Evolutionary conservation across 1,284 basidiomycete genomes (phyloP), one percentile per base, ranked within the genome.

Genomic region (Baeospora myosura): DNA sequence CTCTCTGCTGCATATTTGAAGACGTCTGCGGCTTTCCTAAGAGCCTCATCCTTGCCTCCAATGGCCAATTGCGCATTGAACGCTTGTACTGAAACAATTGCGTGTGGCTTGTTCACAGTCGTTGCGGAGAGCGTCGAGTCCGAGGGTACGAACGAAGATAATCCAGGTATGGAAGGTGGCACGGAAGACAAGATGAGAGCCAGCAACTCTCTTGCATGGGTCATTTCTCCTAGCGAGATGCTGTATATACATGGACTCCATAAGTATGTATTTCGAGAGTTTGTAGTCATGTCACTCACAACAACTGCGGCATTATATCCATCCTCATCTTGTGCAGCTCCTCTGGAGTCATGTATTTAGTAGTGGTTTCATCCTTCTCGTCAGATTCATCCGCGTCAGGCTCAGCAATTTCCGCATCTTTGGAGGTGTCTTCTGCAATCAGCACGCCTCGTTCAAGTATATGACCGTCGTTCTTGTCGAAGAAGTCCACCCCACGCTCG

Each of bases 21-120:
- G 1, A 87, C 63, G 42, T 70, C 65, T 0, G 81, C 72, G 21
- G 87, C 86, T 48, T 81, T 78, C 46, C 86, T 66, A 26, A 89
- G 60, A 0, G 84, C 77, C 52, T 79, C 78, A 46, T 89, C 87
- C 59, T 88, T 89, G 24, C 81, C 77, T 1, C 86, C 84, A 33
- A 86, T 70, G 4, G 71, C 68, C 4, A 89, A 63, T 49, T 88
- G 85, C 0, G 80, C 65, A 58, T 88, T 77, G 59, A 88, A 88
- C 2, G 81, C 74, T 42, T 81, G 76, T 1, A 88, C 74, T 0
- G 86, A 87, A 3, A 69, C 55, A 23, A 85, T 79, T 2, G 77
- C 65, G 17, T 74, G 60, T 12, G 75, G 77, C 49, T 81, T 81
- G 1, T 73, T 69, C 8, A 85, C 78, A n/a, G 71, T 59, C 2